Evolutionary conservation across 352 stramenopile genomes (phyloP).

Genomic region (Phytophthora foliorum): DNA sequence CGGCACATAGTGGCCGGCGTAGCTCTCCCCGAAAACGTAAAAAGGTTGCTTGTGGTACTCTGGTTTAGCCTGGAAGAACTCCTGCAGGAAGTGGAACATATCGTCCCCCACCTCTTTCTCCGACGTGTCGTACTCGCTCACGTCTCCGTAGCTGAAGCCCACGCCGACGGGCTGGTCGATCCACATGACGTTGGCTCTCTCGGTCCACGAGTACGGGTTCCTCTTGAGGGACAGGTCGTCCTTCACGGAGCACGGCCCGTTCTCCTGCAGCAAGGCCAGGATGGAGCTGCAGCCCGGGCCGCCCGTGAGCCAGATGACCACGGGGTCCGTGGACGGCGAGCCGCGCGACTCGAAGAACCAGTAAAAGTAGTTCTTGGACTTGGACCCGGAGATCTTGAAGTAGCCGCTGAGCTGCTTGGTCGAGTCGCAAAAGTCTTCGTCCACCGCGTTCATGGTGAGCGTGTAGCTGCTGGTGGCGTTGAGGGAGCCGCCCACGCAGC

Average conservation of each 20-base stretch:
- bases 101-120: constrained; percentile 96
- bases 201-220: constrained; percentile 95
- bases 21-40: constrained; percentile 96
- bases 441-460: constrained; percentile 66
- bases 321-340: constrained; percentile 85
- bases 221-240: constrained; percentile 87
- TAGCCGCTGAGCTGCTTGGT: constrained; percentile 87
- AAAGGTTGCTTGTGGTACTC: constrained; percentile 93
- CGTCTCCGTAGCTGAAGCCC: constrained; percentile 94
- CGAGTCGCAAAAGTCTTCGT: constrained; percentile 73
- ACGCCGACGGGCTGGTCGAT: constrained; percentile 96
- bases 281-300: constrained; percentile 95
- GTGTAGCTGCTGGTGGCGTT: constrained; percentile 48
- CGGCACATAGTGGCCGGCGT: constrained; percentile 95
- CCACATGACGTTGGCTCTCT: constrained; percentile 96
- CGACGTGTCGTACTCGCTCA: constrained; percentile 89
- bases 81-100: constrained; percentile 96
- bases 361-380: constrained; percentile 97
- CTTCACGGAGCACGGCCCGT: constrained; percentile 96
- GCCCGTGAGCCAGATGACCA: constrained; percentile 98
- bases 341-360: constrained; percentile 96
- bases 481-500: constrained; percentile 2
- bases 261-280: constrained; percentile 95
- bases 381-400: constrained; percentile 84
- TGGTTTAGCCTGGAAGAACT: constrained; percentile 92